Conservation (phyloP, 371 early-diverging fungal genomes). For the Funneliformis caledonium region DNA sequence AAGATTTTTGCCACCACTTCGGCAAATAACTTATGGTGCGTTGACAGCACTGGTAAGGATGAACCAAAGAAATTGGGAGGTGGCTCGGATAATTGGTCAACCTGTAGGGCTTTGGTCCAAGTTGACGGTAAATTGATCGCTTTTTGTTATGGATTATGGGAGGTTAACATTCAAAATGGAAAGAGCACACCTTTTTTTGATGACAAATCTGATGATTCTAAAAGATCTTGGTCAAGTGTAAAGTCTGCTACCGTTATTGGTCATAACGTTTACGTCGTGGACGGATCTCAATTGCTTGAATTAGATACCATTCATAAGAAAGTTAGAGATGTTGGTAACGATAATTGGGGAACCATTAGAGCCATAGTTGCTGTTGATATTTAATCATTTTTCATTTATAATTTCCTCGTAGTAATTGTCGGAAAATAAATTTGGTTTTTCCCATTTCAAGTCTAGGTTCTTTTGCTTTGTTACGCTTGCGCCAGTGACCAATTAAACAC, state of each 20-base stretch:
- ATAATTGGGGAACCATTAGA: conserved; percentile 21
- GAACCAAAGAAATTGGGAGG: conserved; percentile 35
- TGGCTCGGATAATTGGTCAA: conserved; percentile 39
- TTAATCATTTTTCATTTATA: background rate
- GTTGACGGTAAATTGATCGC: conserved; percentile 19
- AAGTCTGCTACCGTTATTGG: conserved; percentile 36
- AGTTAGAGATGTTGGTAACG: conserved; percentile 22
- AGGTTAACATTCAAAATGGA: conserved; percentile 15
- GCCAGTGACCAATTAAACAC: too few species aligned
- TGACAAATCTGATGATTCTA: background rate
- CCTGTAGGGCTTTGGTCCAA: conserved; percentile 20
- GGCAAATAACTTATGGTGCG: conserved; percentile 38
- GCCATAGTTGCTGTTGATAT: conserved; percentile 26
- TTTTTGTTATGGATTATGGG: conserved; percentile 39
- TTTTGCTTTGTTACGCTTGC: too few species aligned
- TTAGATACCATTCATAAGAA: conserved; percentile 31
- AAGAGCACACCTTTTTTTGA: conserved; percentile 33
- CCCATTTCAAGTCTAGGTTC: too few species aligned
- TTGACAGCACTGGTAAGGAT: conserved; percentile 22
- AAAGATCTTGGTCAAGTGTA: conserved; percentile 25
- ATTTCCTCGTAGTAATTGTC: too few species aligned
- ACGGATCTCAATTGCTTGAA: conserved; percentile 24
- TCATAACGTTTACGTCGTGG: conserved; percentile 12
- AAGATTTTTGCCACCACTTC: conserved; percentile 37
- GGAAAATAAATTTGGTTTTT: too few species aligned